Percentiles rank a stretch among this genome's conserved stretches.
These are phyloP conservation scores for Ulmus americana DNA, from an alignment of 331 rosid species.

Conservation along the genomic window DNA sequence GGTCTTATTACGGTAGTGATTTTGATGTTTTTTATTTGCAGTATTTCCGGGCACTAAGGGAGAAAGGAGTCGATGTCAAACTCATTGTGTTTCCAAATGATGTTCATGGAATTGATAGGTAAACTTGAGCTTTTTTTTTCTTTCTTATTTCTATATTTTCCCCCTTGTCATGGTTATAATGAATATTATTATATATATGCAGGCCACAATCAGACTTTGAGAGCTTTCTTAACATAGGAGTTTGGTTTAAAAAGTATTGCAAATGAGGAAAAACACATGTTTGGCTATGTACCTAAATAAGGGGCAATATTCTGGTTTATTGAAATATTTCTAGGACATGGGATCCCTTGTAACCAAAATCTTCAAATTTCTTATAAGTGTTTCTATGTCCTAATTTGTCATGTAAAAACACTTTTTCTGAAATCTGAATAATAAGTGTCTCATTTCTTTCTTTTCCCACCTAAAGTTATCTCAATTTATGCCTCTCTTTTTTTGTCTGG, in stretches of 20 bases:
- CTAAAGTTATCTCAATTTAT: too few species aligned
- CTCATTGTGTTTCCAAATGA: slow-evolving; percentile 72
- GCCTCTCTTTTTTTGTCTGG: too few species aligned
- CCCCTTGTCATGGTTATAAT: slow-evolving; percentile 10
- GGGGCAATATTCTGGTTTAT: not conserved
- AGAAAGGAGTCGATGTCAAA: slow-evolving; percentile 63
- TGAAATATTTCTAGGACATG: not conserved
- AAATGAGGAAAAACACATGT: slow-evolving; percentile 31
- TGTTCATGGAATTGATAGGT: slow-evolving; percentile 71
- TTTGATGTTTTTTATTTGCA: slow-evolving; percentile 24
- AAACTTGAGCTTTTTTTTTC: slow-evolving; percentile 6
- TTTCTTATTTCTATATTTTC: not conserved
- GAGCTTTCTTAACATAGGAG: slow-evolving; percentile 72
- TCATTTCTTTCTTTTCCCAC: too few species aligned
- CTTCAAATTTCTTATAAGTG: not conserved
- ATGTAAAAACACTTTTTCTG: not conserved
- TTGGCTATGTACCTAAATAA: not conserved
- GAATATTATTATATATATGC: slow-evolving; percentile 12
- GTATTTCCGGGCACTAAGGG: slow-evolving; percentile 77
- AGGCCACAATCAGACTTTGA: slow-evolving; percentile 96
- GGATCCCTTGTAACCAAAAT: not conserved
- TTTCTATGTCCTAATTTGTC: not conserved
- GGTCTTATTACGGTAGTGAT: not conserved
- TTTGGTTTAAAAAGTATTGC: slow-evolving; percentile 77
- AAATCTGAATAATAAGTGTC: not conserved